Evolutionary conservation across 148 eudicot genomes (phyloP).

Genomic region (Chenopodium berlandieri): DNA sequence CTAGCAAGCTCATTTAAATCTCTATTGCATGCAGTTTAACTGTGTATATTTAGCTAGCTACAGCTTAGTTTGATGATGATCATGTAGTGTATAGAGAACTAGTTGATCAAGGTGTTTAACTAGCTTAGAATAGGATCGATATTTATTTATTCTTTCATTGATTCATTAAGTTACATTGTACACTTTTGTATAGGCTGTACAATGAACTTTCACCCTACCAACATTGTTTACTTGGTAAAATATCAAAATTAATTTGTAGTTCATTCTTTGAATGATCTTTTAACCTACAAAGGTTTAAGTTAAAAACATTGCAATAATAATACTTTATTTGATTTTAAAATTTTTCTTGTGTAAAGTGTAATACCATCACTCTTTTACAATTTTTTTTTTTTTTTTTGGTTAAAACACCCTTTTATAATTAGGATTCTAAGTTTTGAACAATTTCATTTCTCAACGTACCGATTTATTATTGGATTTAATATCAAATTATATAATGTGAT

Average conservation of each 20-base stretch:
- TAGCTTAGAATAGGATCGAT: neutral
- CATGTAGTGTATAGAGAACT: neutral
- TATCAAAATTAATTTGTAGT: neutral
- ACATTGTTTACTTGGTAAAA: neutral
- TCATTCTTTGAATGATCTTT: no score
- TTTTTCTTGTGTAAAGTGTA: no score
- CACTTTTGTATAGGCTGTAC: neutral
- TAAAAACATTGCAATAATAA: no score
- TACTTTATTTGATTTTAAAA: no score
- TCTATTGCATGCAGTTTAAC: neutral
- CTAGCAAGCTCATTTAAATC: slow-evolving; percentile 21
- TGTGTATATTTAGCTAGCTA: neutral
- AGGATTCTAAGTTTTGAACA: no score
- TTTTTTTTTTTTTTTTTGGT: no score
- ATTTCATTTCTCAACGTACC: no score
- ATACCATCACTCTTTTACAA: no score
- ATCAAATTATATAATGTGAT: no score
- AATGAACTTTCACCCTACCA: neutral
- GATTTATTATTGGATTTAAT: no score
- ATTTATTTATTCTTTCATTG: slow-evolving; percentile 11
- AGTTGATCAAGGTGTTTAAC: neutral
- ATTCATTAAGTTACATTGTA: neutral
- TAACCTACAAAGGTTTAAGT: neutral
- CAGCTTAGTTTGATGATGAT: neutral
- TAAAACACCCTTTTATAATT: no score